phyloP scores from a whole-genome alignment of 768 basidiomycete genomes.

The Trametes cingulata region DNA sequence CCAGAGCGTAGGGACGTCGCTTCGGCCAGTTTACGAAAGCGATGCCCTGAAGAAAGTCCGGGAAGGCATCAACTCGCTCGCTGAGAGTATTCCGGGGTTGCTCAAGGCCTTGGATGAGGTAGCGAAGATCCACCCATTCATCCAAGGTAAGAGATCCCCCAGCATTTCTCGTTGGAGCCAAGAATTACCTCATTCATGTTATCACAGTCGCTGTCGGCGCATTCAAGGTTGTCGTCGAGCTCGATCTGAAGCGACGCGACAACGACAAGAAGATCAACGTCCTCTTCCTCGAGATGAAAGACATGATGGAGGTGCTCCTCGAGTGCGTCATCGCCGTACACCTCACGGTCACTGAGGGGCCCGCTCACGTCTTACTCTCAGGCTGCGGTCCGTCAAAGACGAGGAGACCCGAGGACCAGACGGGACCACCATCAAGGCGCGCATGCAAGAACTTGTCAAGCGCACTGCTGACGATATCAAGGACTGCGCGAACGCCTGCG shows the following conservation, averaged over 20 bases:
- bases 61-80: constrained; percentile 20
- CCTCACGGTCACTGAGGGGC: too few relatives aligned
- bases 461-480: constrained; percentile 35
- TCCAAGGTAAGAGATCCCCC: constrained; percentile 15
- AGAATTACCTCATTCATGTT: too few relatives aligned
- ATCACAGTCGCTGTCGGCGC: constrained; percentile 49
- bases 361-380: constrained; percentile 8
- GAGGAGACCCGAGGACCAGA: constrained; percentile 33
- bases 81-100: constrained; percentile 22
- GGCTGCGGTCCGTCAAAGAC: constrained; percentile 37
- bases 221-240: constrained; percentile 49
- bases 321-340: too few relatives aligned
- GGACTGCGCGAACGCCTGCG: constrained; percentile 35
- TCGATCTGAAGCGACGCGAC: constrained; percentile 51
- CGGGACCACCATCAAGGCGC: constrained; percentile 36
- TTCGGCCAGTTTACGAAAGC: constrained; percentile 11
- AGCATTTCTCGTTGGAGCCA: not conserved
- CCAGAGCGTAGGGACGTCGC: not conserved
- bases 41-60: constrained; percentile 18
- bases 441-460: constrained; percentile 35
- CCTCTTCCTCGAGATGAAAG: constrained; percentile 52
- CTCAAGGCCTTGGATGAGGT: constrained; percentile 28
- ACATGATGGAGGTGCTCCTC: constrained; percentile 49
- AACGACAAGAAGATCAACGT: constrained; percentile 52
- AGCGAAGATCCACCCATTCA: constrained; percentile 28